Evolutionary conservation across 176 grass and related monocot species (phyloP), one percentile per base, ranked within the genome.

Genomic region (Otatea glauca): DNA sequence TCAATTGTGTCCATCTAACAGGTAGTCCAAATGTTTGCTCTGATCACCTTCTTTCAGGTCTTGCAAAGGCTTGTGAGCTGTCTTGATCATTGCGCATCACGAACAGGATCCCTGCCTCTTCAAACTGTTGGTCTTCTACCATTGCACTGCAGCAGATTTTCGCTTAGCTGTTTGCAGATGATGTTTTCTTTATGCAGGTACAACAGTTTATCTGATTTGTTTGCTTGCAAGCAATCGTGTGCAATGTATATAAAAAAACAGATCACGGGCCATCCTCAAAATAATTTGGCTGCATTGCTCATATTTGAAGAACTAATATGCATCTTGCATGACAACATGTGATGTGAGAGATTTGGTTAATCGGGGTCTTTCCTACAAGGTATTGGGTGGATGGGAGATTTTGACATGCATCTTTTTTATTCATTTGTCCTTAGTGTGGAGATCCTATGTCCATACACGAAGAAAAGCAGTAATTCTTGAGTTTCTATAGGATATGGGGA

Each of bases 171-270:
- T 83, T 95, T 98, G 77, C 89, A 95, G 86, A 94, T 89, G 89
- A 90, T 98, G 73, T 98, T 98, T 90, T 95, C 93, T 75, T 88
- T 95, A 86, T 94, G 96, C 93, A 94, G 96, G 96, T 98, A 89
- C 51, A 32, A 0, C 65, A 68, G 23, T 56, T 16, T 74, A 1
- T 69, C 24, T 62, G 21, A 49, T 82, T 82, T 7, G 2, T 82
- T 76, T 68, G 38, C 20, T 75, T 72, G 48, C 21, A 61, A 55
- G 47, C 62, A 59, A 59, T 39, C 43, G 5, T 51, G 23, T 29
- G 13, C 47, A 43, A 44, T 63, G 21, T 11, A 23, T 59, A 59
- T 59, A 23, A 23, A 58, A 43, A 59, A 81, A 43, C 6, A 80
- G 25, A 53, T 7, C 67, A 24, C 5, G 4, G 4, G 56, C 56